Conservation (phyloP, 257 asterid genomes). For the Rehmannia glutinosa region DNA sequence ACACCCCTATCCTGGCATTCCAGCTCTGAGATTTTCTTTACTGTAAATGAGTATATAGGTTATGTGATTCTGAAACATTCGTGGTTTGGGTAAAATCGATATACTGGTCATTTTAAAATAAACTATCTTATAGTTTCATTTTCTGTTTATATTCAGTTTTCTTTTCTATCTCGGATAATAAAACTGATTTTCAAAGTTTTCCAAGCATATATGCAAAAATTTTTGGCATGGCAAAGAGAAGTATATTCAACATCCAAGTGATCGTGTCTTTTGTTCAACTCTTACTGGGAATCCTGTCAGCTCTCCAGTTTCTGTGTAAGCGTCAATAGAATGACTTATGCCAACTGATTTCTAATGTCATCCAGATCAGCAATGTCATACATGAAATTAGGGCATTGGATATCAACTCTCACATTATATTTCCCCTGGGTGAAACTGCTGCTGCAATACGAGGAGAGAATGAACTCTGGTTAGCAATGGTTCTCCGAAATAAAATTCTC, state of each 20-base stretch:
- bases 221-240: not conserved
- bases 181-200: not conserved
- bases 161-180: not conserved
- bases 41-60: not conserved
- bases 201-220: too few relatives aligned
- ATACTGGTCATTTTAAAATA: not conserved
- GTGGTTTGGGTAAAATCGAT: not conserved
- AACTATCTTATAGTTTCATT: not conserved
- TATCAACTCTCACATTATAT: constrained; percentile 70
- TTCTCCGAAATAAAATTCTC: constrained; percentile 79
- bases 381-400: constrained; percentile 97
- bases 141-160: not conserved
- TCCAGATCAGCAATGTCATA: constrained; percentile 91
- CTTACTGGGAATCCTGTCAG: not conserved
- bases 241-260: not conserved
- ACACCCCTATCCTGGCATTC: not conserved
- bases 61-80: not conserved
- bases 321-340: not conserved
- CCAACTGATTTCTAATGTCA: constrained; percentile 15
- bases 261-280: not conserved
- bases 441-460: constrained; percentile 98
- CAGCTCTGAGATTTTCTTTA: not conserved
- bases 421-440: constrained; percentile 98
- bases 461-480: constrained; percentile 96
- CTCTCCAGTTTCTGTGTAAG: too few relatives aligned